Percentiles rank a stretch among this genome's conserved stretches.
Conservation (phyloP, 129 eudicot species). For the Lactuca sativa region DNA sequence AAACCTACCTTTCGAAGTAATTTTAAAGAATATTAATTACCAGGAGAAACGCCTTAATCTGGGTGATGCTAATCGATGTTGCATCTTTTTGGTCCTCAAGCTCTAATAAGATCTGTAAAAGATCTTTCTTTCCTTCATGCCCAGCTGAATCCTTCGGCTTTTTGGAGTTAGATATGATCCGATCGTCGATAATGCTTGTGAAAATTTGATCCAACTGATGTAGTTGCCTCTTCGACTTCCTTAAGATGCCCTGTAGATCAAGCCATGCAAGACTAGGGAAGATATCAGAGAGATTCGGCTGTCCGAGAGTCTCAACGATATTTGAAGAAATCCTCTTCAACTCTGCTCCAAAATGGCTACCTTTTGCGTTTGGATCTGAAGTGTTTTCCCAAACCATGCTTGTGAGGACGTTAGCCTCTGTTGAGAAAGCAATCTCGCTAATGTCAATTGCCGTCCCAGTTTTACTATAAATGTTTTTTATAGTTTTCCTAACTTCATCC, state of each 20-base stretch:
- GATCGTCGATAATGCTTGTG: slow-evolving; percentile 36
- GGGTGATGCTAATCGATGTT: background rate
- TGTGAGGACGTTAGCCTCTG: slow-evolving; percentile 40
- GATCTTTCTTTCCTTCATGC: slow-evolving; percentile 2
- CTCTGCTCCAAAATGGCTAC: too few species aligned
- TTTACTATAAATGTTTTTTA: too few species aligned
- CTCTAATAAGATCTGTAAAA: slow-evolving; percentile 13
- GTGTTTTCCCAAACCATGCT: background rate
- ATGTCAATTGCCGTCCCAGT: slow-evolving; percentile 21
- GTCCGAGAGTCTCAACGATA: slow-evolving; percentile 22
- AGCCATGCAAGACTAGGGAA: slow-evolving; percentile 41
- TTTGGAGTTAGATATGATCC: slow-evolving; percentile 21
- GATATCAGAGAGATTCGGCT: slow-evolving; percentile 45
- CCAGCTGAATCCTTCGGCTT: background rate
- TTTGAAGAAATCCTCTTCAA: too few species aligned
- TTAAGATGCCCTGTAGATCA: slow-evolving; percentile 52
- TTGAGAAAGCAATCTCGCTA: slow-evolving; percentile 35
- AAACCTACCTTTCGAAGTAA: background rate
- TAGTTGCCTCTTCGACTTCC: slow-evolving; percentile 31
- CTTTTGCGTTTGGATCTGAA: too few species aligned
- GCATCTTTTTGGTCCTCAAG: slow-evolving; percentile 6
- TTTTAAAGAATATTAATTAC: background rate
- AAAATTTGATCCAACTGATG: slow-evolving; percentile 41
- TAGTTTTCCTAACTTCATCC: too few species aligned
- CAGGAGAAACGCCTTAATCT: slow-evolving; percentile 8